Evolutionary conservation across 306 rosid species (phyloP).

Genomic region (Sophora flavescens): DNA sequence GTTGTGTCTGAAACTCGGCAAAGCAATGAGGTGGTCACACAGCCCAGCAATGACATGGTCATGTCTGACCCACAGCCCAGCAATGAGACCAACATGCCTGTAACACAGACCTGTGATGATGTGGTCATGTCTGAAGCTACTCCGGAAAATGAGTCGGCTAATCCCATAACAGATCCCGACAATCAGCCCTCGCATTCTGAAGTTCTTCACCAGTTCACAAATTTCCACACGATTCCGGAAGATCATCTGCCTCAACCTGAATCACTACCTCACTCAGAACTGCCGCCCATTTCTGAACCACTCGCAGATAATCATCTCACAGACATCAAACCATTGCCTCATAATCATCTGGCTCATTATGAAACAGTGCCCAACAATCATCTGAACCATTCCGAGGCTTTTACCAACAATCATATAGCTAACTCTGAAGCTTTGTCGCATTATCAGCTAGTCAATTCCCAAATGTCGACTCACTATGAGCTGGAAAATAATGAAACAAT

Average conservation of each 20-base stretch:
- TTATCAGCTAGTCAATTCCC: conserved; percentile 52
- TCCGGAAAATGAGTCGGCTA: conserved; percentile 43
- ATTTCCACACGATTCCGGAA: conserved; percentile 49
- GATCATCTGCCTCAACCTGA: conserved; percentile 55
- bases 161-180: conserved; percentile 37
- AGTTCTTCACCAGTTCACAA: conserved; percentile 38
- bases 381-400: conserved; percentile 47
- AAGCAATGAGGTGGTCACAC: not conserved
- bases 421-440: conserved; percentile 45
- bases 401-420: conserved; percentile 47
- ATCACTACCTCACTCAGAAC: conserved; percentile 45
- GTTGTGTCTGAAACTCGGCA: conserved; percentile 26
- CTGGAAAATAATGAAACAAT: conserved; percentile 47
- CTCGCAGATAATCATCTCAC: conserved; percentile 39
- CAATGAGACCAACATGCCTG: conserved; percentile 19
- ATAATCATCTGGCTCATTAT: conserved; percentile 50
- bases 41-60: conserved; percentile 15
- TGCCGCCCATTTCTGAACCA: conserved; percentile 41
- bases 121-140: conserved; percentile 45
- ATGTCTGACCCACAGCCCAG: conserved; percentile 31
- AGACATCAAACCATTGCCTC: conserved; percentile 49
- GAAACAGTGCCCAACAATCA: conserved; percentile 49
- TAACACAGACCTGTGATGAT: conserved; percentile 42
- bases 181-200: conserved; percentile 44
- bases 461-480: conserved; percentile 53